Base-by-base conservation (phyloP, 345 rosid species). In the Camelina hispida region DNA sequence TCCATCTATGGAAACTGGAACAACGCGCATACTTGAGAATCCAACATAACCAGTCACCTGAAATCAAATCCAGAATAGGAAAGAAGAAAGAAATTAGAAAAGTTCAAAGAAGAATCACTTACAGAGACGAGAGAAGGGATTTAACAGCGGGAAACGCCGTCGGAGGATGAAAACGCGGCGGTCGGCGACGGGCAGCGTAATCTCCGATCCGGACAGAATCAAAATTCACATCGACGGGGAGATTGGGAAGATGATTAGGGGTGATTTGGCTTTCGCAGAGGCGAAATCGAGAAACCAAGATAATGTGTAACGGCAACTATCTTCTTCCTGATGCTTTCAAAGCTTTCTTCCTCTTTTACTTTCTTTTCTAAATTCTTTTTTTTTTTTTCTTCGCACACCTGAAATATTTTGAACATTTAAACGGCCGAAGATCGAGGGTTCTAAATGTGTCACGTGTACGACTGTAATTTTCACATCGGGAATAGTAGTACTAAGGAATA, bases 301-400 rank as follows among this genome's bases (percentile, higher is more conserved):
- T 32, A 58, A 58, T 67, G 43, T 35, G 75, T 68, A 79, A 79
- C 79, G 79, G 74, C 68, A 61, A 79, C 72, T 56, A 57, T 38
- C 40, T 18, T 57, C 72, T 77, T 25, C 0, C 30, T 65, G 73
- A 25, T 75, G 23, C 23, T 37, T 66, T 74, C 62, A 28, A 28
- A 28, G 30, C 30, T 28, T 44, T 43, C 68, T 67, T 66, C 54
- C 9, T 34, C 48, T 55, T 48, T 38, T 47, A 1, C 56, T 15
- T 62, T 34, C 14, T 4, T 20, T 64, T 70, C 4, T 0, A 0
- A 15, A 11, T 34, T 16, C 14, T 38, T 0, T 10, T 40, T 6
- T 1, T 25, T 57, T 22, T 7, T 7, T 4, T 68, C 1, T 34
- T 34, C 57, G 64, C 59, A 23, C n/a, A 76, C 78, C 58, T 65